Evolutionary conservation across 805 yeast species (phyloP).

Genomic region (Candida ipomoeae): DNA sequence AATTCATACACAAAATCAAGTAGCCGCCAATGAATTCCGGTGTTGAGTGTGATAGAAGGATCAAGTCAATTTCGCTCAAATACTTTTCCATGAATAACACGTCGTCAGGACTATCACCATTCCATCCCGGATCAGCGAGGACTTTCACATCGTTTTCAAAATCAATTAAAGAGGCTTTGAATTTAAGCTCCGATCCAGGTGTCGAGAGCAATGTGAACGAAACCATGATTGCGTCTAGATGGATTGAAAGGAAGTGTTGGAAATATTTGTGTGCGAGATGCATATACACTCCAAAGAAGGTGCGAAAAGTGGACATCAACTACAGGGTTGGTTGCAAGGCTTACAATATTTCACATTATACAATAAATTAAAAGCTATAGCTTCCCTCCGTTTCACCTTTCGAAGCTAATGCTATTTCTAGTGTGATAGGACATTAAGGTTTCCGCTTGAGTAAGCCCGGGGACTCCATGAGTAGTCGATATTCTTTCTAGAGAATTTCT

Average conservation of each 20-base stretch:
- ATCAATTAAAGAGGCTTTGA: conserved; percentile 47
- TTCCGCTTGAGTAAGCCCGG: conserved; percentile 49
- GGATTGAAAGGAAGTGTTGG: neutral
- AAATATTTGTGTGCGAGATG: neutral
- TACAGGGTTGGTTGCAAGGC: neutral
- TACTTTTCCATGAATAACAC: conserved; percentile 32
- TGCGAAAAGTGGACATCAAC: neutral
- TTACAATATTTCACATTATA: neutral
- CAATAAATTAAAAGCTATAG: neutral
- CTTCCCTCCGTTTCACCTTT: conserved; percentile 7
- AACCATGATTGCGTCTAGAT: conserved; percentile 26
- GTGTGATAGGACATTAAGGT: conserved; percentile 42
- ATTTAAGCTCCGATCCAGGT: conserved; percentile 23
- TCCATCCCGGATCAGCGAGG: conserved; percentile 75
- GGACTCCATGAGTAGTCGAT: conserved; percentile 43
- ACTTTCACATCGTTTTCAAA: conserved; percentile 54
- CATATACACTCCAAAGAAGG: neutral
- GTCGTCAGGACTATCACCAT: conserved; percentile 41
- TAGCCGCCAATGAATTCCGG: conserved; percentile 77
- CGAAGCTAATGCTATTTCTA: conserved; percentile 35
- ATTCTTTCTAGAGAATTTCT: conserved; percentile 38
- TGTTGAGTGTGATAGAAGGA: conserved; percentile 85
- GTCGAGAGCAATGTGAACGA: conserved; percentile 31
- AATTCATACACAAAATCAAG: conserved; percentile 56
- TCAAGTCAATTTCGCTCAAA: conserved; percentile 51